These are phyloP conservation scores for Diaporthe destruens DNA, from an alignment of 2,329 filamentous ascomycete species.

Conservation along the genomic window DNA sequence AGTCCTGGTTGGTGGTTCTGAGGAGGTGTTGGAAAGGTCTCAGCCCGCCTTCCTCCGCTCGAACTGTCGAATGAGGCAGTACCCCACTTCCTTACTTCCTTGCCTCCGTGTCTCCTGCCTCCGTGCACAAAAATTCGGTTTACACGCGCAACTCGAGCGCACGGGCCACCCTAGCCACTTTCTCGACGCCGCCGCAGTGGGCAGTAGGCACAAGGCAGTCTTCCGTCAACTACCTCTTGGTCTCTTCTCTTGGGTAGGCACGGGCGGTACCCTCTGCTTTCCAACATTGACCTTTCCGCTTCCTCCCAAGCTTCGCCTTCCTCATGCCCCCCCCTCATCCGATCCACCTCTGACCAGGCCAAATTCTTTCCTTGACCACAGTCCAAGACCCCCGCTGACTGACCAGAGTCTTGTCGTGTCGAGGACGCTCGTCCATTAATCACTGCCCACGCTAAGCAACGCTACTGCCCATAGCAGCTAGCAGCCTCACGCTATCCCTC, in stretches of 20 bases:
- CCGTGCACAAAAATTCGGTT: conserved; percentile 35
- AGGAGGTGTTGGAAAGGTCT: conserved; percentile 33
- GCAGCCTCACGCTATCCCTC: background rate
- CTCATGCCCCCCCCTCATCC: conserved; percentile 24
- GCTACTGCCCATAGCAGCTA: conserved; percentile 16
- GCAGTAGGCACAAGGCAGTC: conserved; percentile 2
- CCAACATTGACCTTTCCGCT: conserved; percentile 39
- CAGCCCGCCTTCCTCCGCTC: conserved; percentile 31
- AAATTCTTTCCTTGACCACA: conserved; percentile 20
- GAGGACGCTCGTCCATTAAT: conserved; percentile 4
- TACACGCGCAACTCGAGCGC: conserved; percentile 32
- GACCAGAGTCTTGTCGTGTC: conserved; percentile 19
- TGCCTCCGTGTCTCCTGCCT: conserved; percentile 16
- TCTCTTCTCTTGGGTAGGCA: conserved; percentile 5
- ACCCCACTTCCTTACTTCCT: conserved; percentile 36
- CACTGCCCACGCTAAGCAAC: conserved; percentile 22
- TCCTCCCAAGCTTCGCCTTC: conserved; percentile 32
- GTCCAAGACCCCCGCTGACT: conserved; percentile 4
- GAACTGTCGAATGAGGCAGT: conserved; percentile 30
- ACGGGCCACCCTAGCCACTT: conserved; percentile 24
- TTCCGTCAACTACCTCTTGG: conserved; percentile 20
- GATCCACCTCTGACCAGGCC: conserved; percentile 26
- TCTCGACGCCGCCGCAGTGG: conserved; percentile 18
- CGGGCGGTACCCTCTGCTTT: conserved; percentile 20
- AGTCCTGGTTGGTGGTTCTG: conserved; percentile 23